A percentile compares a stretch with the other conserved stretches of the same genome.
Conservation (phyloP, 805 yeast species). For the Novakomyces olei region DNA sequence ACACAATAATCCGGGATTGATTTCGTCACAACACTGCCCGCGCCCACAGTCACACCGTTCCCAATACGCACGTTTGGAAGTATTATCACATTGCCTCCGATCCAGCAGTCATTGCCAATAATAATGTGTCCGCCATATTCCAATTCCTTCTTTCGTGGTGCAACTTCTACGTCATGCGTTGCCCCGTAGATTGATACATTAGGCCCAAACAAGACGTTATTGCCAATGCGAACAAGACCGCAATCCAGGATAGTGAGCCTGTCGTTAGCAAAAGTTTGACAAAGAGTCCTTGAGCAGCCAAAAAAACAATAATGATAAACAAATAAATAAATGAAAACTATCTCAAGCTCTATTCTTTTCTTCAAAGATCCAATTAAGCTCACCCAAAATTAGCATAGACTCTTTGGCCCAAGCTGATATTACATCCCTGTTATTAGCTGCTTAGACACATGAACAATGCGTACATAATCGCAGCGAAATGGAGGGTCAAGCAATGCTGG, state of each 20-base stretch:
- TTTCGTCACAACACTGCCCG: conserved; percentile 42
- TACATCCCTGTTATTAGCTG: too few relatives aligned
- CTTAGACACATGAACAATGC: too few relatives aligned
- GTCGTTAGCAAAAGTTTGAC: conserved; percentile 45
- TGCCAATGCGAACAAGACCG: conserved; percentile 37
- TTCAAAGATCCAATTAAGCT: too few relatives aligned
- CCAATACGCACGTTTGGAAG: conserved; percentile 51
- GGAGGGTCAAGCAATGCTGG: too few relatives aligned
- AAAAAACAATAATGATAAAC: too few relatives aligned
- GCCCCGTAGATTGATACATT: conserved; percentile 21
- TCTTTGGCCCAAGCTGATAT: too few relatives aligned
- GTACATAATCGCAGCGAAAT: too few relatives aligned
- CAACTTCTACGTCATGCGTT: conserved; percentile 37
- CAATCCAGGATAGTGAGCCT: conserved; percentile 32
- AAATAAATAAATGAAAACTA: too few relatives aligned
- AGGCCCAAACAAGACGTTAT: conserved; percentile 40
- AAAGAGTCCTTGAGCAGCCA: too few relatives aligned
- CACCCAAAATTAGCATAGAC: too few relatives aligned
- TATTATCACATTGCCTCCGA: conserved; percentile 32
- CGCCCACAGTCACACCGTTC: conserved; percentile 37
- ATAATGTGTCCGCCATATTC: conserved; percentile 37
- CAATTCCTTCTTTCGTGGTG: conserved; percentile 20
- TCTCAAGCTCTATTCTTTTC: too few relatives aligned
- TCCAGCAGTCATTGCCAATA: conserved; percentile 48
- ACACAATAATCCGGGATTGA: conserved; percentile 33